phyloP scores from a whole-genome alignment of 768 basidiomycete species.

The Lyophyllum semitale region DNA sequence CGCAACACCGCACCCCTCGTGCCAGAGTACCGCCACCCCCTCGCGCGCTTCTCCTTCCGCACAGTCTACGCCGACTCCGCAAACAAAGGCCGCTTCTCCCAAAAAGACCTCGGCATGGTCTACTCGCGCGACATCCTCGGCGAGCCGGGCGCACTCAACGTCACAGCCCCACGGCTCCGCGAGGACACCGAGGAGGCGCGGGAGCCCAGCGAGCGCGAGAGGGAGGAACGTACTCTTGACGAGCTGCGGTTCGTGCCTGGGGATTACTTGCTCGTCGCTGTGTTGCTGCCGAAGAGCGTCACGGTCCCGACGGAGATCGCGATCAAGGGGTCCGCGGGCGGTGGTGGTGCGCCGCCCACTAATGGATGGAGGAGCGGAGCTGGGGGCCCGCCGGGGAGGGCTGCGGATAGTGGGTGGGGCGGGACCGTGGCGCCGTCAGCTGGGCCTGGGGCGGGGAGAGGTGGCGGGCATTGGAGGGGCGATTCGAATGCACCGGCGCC shows the following conservation, averaged over 20 bases:
- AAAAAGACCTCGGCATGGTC: constrained; percentile 81
- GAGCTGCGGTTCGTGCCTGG: constrained; percentile 81
- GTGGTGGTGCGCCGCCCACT: constrained; percentile 18
- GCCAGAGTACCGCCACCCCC: constrained; percentile 77
- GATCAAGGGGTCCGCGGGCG: constrained; percentile 49
- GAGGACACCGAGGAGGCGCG: constrained; percentile 43
- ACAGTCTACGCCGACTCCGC: constrained; percentile 77
- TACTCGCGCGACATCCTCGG: constrained; percentile 86
- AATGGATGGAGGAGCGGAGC: constrained; percentile 34
- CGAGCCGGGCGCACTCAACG: constrained; percentile 66
- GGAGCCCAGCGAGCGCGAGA: constrained; percentile 47
- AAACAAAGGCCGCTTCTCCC: constrained; percentile 68
- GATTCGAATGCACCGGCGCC: constrained; percentile 53
- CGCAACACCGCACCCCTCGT: constrained; percentile 70
- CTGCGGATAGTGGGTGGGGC: constrained; percentile 51
- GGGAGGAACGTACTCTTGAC: constrained; percentile 73
- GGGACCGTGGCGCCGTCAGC: constrained; percentile 34
- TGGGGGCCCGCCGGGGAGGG: constrained; percentile 36
- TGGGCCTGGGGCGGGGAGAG: constrained; percentile 42
- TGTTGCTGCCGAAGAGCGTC: constrained; percentile 71
- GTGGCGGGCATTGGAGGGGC: constrained; percentile 78
- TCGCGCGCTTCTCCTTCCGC: constrained; percentile 80
- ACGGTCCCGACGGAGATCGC: constrained; percentile 51
- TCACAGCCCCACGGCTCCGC: constrained; percentile 60
- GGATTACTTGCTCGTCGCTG: constrained; percentile 75